Base-by-base conservation (phyloP, 2,329 filamentous ascomycete genomes). In the Aureobasidium pullulans region DNA sequence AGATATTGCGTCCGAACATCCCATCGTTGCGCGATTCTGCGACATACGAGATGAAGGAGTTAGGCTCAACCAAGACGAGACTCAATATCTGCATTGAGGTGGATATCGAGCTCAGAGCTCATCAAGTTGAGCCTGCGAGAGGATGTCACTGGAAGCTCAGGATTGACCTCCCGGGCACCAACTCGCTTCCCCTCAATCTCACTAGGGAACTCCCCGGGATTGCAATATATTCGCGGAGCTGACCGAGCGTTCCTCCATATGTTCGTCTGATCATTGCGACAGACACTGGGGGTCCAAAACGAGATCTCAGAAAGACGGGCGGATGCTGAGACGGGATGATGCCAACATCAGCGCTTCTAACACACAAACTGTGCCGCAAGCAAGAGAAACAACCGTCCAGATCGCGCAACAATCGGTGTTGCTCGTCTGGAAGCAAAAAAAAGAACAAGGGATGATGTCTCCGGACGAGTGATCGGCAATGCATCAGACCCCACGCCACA, bases 361-460 rank as follows among this genome's bases (percentile, higher is more conserved):
- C 8, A 40, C 19, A 23, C 32, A 9, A 40, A 29, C 6, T 4
- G 6, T 36, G 31, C 28, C n/a, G 29, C n/a, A 4, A 32, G 3
- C 16, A 43, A 36, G n/a, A 31, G 16, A 23, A 28, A 15, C 11
- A 16, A 23, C 31, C 6, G 13, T 37, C 15, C 3, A 39, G 11
- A 54, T 54, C 19, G 10, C 44, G 31, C 19, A 32, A 13, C 15
- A 11, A 19, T 40, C 19, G 23, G 47, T 6, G 43, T 23, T 15
- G 54, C 28, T 56, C 29, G 31, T 46, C 29, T 37, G 13, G 40
- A 44, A n/a, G 52, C 52, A 56, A 56, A 46, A 56, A 56, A 44
- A 56, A 32, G 23, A 46, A 31, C 44, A 32, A 39, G 54, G 29
- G 50, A 54, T 57, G 54, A 57, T 43, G 54, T 57, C 54, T 57